Evolutionary conservation across 2,329 filamentous ascomycete species (phyloP).

Genomic region (Fusarium avenaceum): DNA sequence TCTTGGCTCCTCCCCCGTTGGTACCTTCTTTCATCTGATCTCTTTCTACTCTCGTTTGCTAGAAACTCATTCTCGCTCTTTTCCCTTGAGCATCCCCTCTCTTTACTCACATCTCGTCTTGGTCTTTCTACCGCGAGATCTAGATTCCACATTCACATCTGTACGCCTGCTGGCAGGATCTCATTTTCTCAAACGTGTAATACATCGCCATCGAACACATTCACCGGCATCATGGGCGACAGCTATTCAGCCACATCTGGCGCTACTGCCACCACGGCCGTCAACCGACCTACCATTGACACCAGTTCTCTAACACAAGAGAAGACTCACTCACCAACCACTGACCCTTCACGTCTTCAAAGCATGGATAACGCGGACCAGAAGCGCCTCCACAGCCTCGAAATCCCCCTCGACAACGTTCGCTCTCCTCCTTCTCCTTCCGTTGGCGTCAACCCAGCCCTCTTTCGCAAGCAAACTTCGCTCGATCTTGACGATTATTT

Average conservation of each 20-base stretch:
- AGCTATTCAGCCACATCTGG: conserved; percentile 35
- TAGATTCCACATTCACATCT: neutral
- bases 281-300: conserved; percentile 37
- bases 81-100: conserved; percentile 20
- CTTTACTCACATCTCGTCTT: conserved; percentile 6
- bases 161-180: conserved; percentile 47
- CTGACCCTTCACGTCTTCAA: conserved; percentile 32
- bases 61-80: conserved; percentile 8
- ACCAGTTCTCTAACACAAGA: conserved; percentile 18
- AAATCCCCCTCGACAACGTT: conserved; percentile 50
- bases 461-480: conserved; percentile 53
- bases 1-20: conserved; percentile 26
- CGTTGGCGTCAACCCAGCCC: conserved; percentile 47
- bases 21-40: conserved; percentile 27
- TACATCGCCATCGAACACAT: conserved; percentile 6
- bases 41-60: conserved; percentile 34
- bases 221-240: conserved; percentile 43
- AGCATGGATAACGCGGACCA: conserved; percentile 23
- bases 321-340: conserved; percentile 11
- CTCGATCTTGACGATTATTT: conserved; percentile 73
- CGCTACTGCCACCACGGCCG: conserved; percentile 34
- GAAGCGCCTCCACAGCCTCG: conserved; percentile 47
- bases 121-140: neutral
- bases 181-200: conserved; percentile 1
- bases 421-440: conserved; percentile 52